Base-by-base conservation (phyloP, 139 green algal species). In the Coelastrella sp. region DNA sequence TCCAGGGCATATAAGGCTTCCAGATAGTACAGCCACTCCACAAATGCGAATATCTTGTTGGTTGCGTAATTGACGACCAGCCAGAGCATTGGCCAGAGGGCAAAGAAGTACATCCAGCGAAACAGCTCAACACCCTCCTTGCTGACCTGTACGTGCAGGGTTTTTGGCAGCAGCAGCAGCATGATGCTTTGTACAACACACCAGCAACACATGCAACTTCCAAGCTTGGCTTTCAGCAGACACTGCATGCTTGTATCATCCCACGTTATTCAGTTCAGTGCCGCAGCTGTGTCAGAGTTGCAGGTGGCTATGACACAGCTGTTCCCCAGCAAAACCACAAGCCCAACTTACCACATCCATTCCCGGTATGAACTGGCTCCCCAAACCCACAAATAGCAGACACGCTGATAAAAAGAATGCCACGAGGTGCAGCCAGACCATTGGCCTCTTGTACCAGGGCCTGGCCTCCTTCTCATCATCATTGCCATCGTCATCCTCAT, bases 51-150 rank as follows among this genome's bases (percentile, higher is more conserved):
- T 22, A 91, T 58, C 57, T 56, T 64, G 66, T 83, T 74, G 79
- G 74, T 91, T 66, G 22, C 56, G 5, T 65, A 87, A 56, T 65
- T 60, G 7, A 91, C 87, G 54, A 60, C 7, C 79, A 91, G 64
- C 87, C 87, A 91, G 54, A 91, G 57, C 17, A 77, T 19, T 6
- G 87, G 87, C 87, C 79, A 88, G 10, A 86, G 13, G 4, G 19
- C 10, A n/a, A 91, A 91, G 56, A 91, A 91, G 66, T 91, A 91
- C 86, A 90, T 85, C 86, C 86, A 86, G n/a, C 86, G 22, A 76
- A 90, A 90, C 86, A 90, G 75, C 76, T 84, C 75, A 7, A 90
- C 23, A 20, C 84, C 73, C 20, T 71, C 60, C 57, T 82, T 74
- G 71, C 73, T 89, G 23, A 80, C 66, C 83, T 89, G 83, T 10